Conservation (phyloP, 257 asterid genomes). For the Nicotiana paniculata region DNA sequence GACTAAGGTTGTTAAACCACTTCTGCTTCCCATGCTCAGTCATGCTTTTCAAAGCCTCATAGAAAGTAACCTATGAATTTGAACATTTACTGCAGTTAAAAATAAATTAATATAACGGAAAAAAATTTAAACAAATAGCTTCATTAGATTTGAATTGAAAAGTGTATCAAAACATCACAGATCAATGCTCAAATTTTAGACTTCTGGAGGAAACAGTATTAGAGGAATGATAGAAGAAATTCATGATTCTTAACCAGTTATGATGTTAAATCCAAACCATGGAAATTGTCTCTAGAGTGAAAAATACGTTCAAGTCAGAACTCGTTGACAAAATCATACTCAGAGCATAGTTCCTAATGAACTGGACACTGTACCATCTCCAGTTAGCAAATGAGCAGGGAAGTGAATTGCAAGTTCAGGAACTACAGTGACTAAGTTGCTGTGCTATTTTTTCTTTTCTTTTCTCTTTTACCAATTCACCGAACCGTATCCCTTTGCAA, state of each 20-base stretch:
- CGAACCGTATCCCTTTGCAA: background rate
- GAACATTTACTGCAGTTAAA: background rate
- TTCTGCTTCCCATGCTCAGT: constrained; percentile 50
- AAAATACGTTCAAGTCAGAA: background rate
- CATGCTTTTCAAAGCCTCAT: constrained; percentile 61
- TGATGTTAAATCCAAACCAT: background rate
- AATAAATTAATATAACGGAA: background rate
- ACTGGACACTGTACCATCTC: background rate
- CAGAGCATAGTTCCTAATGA: background rate
- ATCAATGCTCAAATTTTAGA: background rate
- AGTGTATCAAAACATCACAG: background rate
- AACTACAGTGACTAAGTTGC: background rate
- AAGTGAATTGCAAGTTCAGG: background rate
- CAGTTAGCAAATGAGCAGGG: background rate
- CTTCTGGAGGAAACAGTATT: background rate
- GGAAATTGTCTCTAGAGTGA: background rate
- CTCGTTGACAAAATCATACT: background rate
- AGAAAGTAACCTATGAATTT: constrained; percentile 56
- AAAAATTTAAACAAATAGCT: background rate
- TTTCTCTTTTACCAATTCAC: background rate
- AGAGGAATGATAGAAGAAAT: background rate
- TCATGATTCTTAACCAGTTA: background rate
- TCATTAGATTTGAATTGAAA: background rate
- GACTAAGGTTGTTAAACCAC: constrained; percentile 40
- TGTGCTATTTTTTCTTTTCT: background rate